Percentiles rank a stretch among this genome's conserved stretches.
phyloP scores from a whole-genome alignment of 164 flowering plant genomes.

The Cinnamomum micranthum region DNA sequence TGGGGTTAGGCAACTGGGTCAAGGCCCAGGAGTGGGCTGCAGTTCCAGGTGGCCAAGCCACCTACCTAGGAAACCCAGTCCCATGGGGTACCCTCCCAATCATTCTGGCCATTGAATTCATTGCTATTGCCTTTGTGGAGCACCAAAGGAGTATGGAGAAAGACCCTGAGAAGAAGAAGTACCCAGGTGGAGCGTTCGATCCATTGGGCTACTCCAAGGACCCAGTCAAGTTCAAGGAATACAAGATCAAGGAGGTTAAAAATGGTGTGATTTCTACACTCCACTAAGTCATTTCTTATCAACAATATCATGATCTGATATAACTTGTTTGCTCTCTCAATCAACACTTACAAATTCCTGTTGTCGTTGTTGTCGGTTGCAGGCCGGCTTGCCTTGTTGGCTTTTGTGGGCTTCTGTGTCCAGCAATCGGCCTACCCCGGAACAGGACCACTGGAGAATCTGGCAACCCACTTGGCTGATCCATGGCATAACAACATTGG shows the following conservation, averaged over 20 bases:
- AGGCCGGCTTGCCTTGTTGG: slow-evolving; percentile 94
- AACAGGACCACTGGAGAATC: slow-evolving; percentile 94
- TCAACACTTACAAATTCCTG: too few relatives aligned
- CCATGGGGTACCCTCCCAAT: slow-evolving; percentile 98
- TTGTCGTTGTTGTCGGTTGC: slow-evolving; percentile 2
- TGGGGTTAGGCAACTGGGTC: slow-evolving; percentile 98
- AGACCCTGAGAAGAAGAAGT: slow-evolving; percentile 92
- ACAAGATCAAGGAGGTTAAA: slow-evolving; percentile 87
- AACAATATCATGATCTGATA: not conserved
- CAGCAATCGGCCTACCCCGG: slow-evolving; percentile 97
- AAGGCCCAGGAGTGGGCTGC: slow-evolving; percentile 99
- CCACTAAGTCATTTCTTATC: not conserved
- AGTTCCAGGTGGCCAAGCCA: slow-evolving; percentile 90
- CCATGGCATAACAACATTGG: slow-evolving; percentile 99
- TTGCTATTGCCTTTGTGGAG: slow-evolving; percentile 85
- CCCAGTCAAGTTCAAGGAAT: slow-evolving; percentile 79
- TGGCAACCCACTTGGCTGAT: slow-evolving; percentile 97
- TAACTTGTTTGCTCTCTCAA: not conserved
- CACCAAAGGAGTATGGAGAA: slow-evolving; percentile 98
- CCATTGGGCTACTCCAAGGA: slow-evolving; percentile 97
- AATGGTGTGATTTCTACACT: slow-evolving; percentile 46
- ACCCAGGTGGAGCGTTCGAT: slow-evolving; percentile 97
- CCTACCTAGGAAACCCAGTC: slow-evolving; percentile 93
- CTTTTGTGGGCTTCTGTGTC: slow-evolving; percentile 88
- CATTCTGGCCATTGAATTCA: slow-evolving; percentile 78